Percentiles rank a stretch among this genome's conserved stretches.
Evolutionary conservation across 148 eudicot species (phyloP).

Genomic region (Rheum nobile): DNA sequence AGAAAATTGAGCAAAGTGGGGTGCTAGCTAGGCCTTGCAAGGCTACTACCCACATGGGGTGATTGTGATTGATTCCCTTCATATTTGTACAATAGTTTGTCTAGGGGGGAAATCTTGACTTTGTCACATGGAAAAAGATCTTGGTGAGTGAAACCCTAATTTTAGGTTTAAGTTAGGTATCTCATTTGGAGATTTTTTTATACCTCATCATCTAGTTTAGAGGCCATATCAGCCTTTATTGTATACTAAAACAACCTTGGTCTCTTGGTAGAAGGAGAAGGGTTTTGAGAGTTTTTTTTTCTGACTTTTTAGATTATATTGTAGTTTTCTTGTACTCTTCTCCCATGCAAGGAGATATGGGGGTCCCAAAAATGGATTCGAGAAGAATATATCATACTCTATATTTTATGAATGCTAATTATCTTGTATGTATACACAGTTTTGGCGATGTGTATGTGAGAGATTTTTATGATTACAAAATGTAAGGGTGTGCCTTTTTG

Average conservation of each 20-base stretch:
- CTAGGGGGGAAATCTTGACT: background rate
- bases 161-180: background rate
- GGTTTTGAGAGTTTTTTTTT: background rate
- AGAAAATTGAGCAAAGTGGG: background rate
- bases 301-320: background rate
- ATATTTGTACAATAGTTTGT: constrained; percentile 7
- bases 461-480: background rate
- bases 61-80: background rate
- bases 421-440: background rate
- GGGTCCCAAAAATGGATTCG: constrained; percentile 9
- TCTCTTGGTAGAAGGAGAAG: background rate
- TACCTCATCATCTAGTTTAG: background rate
- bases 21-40: background rate
- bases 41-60: background rate
- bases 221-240: background rate
- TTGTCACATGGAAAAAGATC: background rate
- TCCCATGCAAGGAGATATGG: constrained; percentile 9
- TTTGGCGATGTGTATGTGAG: background rate
- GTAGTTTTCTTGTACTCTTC: constrained; percentile 5
- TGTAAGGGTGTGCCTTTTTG: background rate
- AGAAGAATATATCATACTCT: background rate
- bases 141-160: constrained; percentile 4
- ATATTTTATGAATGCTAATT: background rate
- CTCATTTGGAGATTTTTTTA: background rate
- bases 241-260: background rate